Conservation (phyloP, 495 filamentous ascomycete genomes). For the Darksidea phi region DNA sequence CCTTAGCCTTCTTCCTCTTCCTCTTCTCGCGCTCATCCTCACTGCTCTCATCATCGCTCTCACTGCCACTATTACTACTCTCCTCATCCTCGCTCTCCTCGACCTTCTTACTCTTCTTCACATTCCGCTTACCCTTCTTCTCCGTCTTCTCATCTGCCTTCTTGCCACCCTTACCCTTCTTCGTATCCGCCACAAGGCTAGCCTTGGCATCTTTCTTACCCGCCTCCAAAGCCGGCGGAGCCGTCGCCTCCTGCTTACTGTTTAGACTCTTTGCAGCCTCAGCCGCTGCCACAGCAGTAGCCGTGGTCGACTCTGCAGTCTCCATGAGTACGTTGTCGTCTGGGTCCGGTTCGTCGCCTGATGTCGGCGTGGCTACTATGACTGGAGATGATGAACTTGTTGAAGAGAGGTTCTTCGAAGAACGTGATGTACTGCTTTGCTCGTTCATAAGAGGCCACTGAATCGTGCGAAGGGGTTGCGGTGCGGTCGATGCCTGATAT, state of each 20-base stretch:
- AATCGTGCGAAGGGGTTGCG: too few relatives aligned
- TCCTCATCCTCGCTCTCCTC: conserved; percentile 5
- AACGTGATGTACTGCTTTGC: not conserved
- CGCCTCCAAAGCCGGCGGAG: not conserved
- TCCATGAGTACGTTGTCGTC: not conserved
- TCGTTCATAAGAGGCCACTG: not conserved
- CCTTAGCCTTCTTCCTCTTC: conserved; percentile 18
- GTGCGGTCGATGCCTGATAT: too few relatives aligned
- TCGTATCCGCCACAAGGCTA: conserved; percentile 8
- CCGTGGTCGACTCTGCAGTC: not conserved
- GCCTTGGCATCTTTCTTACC: conserved; percentile 8
- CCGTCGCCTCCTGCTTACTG: not conserved
- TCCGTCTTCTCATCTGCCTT: conserved; percentile 36
- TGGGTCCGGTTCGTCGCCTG: not conserved
- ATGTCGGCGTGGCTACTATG: not conserved
- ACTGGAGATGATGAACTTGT: not conserved
- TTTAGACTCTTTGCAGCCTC: not conserved
- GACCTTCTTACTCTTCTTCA: conserved; percentile 37
- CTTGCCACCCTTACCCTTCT: conserved; percentile 47
- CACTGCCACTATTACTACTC: not conserved
- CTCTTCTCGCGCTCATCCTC: conserved; percentile 9
- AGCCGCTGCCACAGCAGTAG: not conserved
- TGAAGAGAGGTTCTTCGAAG: not conserved
- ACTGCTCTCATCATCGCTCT: conserved; percentile 1
- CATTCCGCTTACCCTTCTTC: conserved; percentile 35